These are phyloP conservation scores for Hypoxylon sp. DNA, from an alignment of 2,329 filamentous ascomycete genomes.

Conservation along the genomic window DNA sequence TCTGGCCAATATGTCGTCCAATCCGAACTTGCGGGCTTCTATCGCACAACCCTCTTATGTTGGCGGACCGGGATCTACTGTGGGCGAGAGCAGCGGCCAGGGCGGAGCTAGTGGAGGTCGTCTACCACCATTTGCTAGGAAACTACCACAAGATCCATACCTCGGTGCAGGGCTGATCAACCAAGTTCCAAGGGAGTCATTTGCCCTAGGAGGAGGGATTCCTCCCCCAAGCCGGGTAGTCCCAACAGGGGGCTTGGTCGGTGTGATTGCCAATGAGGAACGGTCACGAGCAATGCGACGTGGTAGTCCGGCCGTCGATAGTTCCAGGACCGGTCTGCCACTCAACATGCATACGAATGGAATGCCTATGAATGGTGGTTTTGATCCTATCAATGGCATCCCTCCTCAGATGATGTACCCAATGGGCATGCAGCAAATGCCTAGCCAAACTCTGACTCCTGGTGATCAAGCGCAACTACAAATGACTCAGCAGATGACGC, in stretches of 20 bases:
- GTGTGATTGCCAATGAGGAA: constrained; percentile 90
- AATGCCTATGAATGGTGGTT: constrained; percentile 57
- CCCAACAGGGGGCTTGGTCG: constrained; percentile 84
- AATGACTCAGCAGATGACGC: constrained; percentile 85
- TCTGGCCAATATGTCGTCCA: constrained; percentile 75
- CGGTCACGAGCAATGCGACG: constrained; percentile 82
- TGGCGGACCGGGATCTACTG: constrained; percentile 69
- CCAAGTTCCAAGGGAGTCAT: constrained; percentile 78
- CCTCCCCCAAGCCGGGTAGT: constrained; percentile 58
- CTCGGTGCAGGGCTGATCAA: constrained; percentile 83
- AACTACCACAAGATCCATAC: constrained; percentile 88
- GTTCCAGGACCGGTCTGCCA: constrained; percentile 58
- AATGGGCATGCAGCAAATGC: constrained; percentile 55
- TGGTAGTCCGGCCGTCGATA: constrained; percentile 79
- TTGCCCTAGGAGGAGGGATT: constrained; percentile 75
- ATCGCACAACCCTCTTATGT: constrained; percentile 61
- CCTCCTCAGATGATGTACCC: constrained; percentile 67
- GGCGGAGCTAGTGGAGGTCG: constrained; percentile 60
- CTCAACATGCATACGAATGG: constrained; percentile 54
- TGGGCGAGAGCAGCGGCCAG: constrained; percentile 63
- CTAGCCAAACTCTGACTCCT: constrained; percentile 63
- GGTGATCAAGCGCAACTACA: constrained; percentile 83
- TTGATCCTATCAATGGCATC: constrained; percentile 66
- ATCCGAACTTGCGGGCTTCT: constrained; percentile 77
- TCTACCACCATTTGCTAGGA: constrained; percentile 85